A percentile compares a stretch with the other conserved stretches of the same genome.
Conservation (phyloP, 108 stramenopile genomes). For the Cyclotella kingstonii region DNA sequence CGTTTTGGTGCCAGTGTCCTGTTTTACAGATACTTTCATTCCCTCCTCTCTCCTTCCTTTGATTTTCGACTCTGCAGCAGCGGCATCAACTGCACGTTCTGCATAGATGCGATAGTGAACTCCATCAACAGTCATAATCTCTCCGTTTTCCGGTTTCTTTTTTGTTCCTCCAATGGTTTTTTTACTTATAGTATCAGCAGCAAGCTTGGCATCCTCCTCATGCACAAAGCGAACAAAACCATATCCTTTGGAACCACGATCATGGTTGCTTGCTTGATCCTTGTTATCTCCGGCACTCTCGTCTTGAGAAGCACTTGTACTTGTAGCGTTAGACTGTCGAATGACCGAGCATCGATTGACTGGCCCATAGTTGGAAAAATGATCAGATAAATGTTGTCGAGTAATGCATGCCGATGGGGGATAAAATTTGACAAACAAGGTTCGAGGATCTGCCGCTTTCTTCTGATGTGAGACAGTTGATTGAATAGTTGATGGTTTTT, state of each 20-base stretch:
- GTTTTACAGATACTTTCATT: background rate
- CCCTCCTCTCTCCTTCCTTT: conserved; percentile 11
- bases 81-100: conserved; percentile 52
- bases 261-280: conserved; percentile 24
- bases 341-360: conserved; percentile 83
- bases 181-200: conserved; percentile 40
- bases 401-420: conserved; percentile 63
- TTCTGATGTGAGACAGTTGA: too few species aligned
- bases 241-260: conserved; percentile 51
- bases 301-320: conserved; percentile 7
- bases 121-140: conserved; percentile 54
- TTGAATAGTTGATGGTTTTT: too few species aligned
- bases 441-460: conserved; percentile 29
- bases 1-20: too few species aligned
- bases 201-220: conserved; percentile 63
- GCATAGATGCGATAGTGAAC: conserved; percentile 51
- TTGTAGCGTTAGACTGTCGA: conserved; percentile 25
- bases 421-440: conserved; percentile 73
- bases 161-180: conserved; percentile 33
- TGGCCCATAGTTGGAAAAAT: conserved; percentile 81
- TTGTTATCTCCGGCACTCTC: conserved; percentile 11
- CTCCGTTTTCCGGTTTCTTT: conserved; percentile 6
- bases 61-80: conserved; percentile 5
- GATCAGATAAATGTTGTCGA: conserved; percentile 68
- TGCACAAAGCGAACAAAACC: conserved; percentile 79